A percentile compares a stretch with the other conserved stretches of the same genome.
Conservation (phyloP, 2,329 filamentous ascomycete species). For the Penicillium glabrum region DNA sequence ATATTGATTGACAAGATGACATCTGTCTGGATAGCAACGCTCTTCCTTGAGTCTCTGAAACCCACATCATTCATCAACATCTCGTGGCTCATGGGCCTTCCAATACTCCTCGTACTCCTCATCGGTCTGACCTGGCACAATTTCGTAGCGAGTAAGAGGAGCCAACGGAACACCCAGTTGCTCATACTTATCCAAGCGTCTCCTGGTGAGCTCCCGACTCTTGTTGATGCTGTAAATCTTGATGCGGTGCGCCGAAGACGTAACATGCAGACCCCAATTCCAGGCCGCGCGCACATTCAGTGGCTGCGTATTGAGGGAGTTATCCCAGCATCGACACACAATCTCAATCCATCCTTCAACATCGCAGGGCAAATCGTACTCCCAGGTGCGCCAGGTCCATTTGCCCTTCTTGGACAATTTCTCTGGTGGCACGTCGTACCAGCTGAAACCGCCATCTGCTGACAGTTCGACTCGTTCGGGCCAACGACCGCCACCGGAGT, state of each 20-base stretch:
- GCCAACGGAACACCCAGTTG: slow-evolving; percentile 33
- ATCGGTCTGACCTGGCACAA: slow-evolving; percentile 26
- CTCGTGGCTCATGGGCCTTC: slow-evolving; percentile 27
- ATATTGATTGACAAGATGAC: background rate
- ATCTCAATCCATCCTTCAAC: slow-evolving; percentile 63
- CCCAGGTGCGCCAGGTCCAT: slow-evolving; percentile 66
- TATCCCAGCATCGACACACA: slow-evolving; percentile 61
- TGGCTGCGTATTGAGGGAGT: slow-evolving; percentile 61
- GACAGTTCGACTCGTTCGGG: slow-evolving; percentile 65
- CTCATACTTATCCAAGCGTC: slow-evolving; percentile 21
- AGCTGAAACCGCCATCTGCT: slow-evolving; percentile 62
- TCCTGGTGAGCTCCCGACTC: slow-evolving; percentile 23
- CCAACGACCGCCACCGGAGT: slow-evolving; percentile 60
- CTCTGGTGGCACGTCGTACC: slow-evolving; percentile 63
- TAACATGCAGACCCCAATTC: slow-evolving; percentile 47
- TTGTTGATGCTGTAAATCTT: slow-evolving; percentile 41
- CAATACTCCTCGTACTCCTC: slow-evolving; percentile 35
- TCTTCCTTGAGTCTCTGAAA: too few relatives aligned
- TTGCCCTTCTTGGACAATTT: slow-evolving; percentile 63
- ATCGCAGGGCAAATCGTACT: slow-evolving; percentile 61
- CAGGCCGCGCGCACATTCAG: slow-evolving; percentile 55
- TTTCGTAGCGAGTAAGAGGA: slow-evolving; percentile 33
- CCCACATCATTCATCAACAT: slow-evolving; percentile 22
- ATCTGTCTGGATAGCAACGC: too few relatives aligned
- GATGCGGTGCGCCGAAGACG: slow-evolving; percentile 39